phyloP scores from a whole-genome alignment of 257 asterid genomes.

The Perilla frutescens region DNA sequence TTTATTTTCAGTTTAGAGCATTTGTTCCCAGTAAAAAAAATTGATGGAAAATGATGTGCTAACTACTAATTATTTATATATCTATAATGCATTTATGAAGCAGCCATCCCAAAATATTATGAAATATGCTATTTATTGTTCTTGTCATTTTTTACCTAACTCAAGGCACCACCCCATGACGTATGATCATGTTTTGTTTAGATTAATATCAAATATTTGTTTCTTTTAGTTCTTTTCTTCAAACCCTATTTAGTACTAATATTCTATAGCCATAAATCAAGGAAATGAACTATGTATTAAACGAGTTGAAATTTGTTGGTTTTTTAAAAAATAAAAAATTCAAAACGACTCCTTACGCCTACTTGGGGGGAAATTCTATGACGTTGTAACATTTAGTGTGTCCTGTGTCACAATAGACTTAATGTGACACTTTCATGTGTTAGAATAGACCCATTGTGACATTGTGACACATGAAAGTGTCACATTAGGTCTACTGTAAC shows the following conservation, averaged over 20 bases:
- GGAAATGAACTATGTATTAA: too few species aligned
- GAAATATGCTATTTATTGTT: conserved; percentile 6
- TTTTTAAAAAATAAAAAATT: too few species aligned
- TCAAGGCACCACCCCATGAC: not conserved
- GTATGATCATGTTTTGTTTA: not conserved
- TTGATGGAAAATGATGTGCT: not conserved
- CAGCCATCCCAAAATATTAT: conserved; percentile 1
- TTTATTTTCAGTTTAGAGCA: not conserved
- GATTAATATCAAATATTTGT: not conserved
- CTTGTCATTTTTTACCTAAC: conserved; percentile 10
- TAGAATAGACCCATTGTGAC: too few species aligned
- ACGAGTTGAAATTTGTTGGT: too few species aligned
- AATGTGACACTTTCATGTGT: too few species aligned
- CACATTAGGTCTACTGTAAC: too few species aligned
- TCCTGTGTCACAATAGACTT: too few species aligned
- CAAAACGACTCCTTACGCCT: too few species aligned
- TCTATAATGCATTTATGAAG: conserved; percentile 23
- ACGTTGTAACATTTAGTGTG: too few species aligned
- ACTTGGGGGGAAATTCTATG: too few species aligned
- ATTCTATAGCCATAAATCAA: not conserved
- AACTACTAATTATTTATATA: not conserved
- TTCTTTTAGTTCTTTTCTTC: not conserved
- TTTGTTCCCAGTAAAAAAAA: not conserved
- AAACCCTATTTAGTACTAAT: not conserved
- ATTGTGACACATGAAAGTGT: too few species aligned